Conservation (phyloP, 139 green algal genomes). For the Haematococcus lacustris region DNA sequence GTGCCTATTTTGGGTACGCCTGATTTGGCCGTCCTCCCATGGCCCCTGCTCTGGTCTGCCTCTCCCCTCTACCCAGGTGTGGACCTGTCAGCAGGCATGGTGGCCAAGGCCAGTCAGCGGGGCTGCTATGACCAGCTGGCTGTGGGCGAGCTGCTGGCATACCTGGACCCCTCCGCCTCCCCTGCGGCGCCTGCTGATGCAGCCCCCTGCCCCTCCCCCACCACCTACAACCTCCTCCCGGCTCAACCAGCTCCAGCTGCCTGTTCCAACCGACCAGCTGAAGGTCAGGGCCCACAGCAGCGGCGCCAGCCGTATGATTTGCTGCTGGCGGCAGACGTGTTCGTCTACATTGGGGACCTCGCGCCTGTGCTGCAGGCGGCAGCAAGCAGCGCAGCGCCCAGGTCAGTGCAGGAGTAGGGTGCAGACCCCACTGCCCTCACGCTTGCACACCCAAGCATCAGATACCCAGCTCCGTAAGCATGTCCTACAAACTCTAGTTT, state of each 20-base stretch:
- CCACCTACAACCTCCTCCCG: too few relatives aligned
- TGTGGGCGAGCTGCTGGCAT: slow-evolving; percentile 38
- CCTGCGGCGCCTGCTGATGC: too few relatives aligned
- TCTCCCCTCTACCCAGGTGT: slow-evolving; percentile 3
- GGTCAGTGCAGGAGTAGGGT: slow-evolving; percentile 2
- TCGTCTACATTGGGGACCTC: slow-evolving; percentile 59
- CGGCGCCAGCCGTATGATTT: slow-evolving; percentile 34
- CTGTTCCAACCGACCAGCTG: too few relatives aligned
- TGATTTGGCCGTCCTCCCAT: too few relatives aligned
- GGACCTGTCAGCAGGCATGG: slow-evolving; percentile 48
- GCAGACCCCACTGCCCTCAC: neutral
- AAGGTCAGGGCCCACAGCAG: too few relatives aligned
- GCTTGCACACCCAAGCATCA: neutral
- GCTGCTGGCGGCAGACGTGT: slow-evolving; percentile 52
- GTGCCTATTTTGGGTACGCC: too few relatives aligned
- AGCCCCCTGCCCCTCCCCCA: too few relatives aligned
- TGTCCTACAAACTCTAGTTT: neutral
- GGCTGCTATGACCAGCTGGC: slow-evolving; percentile 13
- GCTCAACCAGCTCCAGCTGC: too few relatives aligned
- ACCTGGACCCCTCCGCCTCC: slow-evolving; percentile 12
- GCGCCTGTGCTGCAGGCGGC: slow-evolving; percentile 26
- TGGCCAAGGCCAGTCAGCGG: slow-evolving; percentile 23
- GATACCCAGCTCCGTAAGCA: neutral
- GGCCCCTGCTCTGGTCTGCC: neutral
- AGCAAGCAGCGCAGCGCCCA: slow-evolving; percentile 2